A percentile compares a stretch with the other conserved stretches of the same genome.
Evolutionary conservation across 1,284 basidiomycete genomes (phyloP).

Genomic region (Xerocomus nothofagi): DNA sequence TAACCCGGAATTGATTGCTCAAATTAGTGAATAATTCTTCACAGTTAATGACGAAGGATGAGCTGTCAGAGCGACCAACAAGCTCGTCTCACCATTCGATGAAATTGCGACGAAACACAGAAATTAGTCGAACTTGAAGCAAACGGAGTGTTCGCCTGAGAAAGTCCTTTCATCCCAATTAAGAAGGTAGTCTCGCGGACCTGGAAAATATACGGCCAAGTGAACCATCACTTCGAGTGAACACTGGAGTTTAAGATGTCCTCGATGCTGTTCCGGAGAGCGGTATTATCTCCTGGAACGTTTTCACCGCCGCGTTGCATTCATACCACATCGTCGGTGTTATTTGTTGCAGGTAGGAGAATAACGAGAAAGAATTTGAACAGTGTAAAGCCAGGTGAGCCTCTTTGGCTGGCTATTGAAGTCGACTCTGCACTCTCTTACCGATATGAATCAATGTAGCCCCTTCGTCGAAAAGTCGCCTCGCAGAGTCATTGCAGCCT

Average conservation of each 20-base stretch:
- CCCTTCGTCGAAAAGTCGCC: conserved; percentile 37
- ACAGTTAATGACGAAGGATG: background rate
- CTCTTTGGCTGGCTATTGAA: background rate
- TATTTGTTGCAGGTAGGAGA: conserved; percentile 10
- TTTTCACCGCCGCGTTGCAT: conserved; percentile 6
- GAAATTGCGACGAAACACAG: too few species aligned
- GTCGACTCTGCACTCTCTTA: background rate
- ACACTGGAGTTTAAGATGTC: conserved; percentile 12
- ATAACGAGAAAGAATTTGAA: conserved; percentile 17
- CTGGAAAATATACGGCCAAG: conserved; percentile 5
- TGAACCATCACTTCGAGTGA: background rate
- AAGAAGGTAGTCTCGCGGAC: conserved; percentile 23
- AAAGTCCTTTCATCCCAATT: conserved; percentile 9
- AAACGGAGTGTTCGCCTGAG: too few species aligned
- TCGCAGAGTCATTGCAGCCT: conserved; percentile 40
- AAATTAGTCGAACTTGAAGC: too few species aligned
- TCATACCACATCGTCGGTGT: conserved; percentile 16
- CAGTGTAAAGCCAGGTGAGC: conserved; percentile 17
- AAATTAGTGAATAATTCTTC: too few species aligned
- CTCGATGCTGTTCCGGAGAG: conserved; percentile 4
- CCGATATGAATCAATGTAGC: conserved; percentile 10
- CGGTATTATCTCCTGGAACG: background rate
- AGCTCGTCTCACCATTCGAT: too few species aligned
- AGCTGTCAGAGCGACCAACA: background rate
- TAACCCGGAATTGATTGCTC: background rate